phyloP scores from a whole-genome alignment of 495 filamentous ascomycete genomes.

The Lichenothelia convexa region DNA sequence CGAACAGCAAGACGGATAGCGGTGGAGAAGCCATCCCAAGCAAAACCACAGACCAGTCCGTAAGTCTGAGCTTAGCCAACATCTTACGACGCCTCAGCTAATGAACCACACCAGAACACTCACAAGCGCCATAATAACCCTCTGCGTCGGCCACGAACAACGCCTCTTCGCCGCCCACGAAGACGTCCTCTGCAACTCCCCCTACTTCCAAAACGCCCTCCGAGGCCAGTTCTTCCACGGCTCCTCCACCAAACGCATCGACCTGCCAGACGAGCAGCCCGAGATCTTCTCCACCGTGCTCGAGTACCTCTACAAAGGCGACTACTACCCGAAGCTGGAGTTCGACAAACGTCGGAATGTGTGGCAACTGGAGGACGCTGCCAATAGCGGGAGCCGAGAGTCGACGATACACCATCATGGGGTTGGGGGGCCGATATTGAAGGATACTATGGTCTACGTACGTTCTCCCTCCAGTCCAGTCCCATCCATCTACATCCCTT shows the following conservation, averaged over 20 bases:
- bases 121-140: slow-evolving; percentile 58
- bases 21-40: background rate
- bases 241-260: slow-evolving; percentile 45
- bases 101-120: slow-evolving; percentile 25
- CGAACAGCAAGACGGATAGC: background rate
- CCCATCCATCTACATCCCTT: background rate
- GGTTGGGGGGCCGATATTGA: slow-evolving; percentile 45
- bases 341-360: slow-evolving; percentile 22
- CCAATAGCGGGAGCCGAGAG: slow-evolving; percentile 6
- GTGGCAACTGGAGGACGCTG: slow-evolving; percentile 21
- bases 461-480: background rate
- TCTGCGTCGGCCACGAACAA: slow-evolving; percentile 57
- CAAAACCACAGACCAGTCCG: slow-evolving; percentile 10
- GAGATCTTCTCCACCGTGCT: slow-evolving; percentile 82
- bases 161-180: slow-evolving; percentile 84
- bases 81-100: background rate
- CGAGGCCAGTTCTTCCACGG: slow-evolving; percentile 47
- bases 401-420: slow-evolving; percentile 20
- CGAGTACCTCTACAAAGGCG: slow-evolving; percentile 86
- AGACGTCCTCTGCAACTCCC: slow-evolving; percentile 57
- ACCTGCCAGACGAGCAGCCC: slow-evolving; percentile 69
- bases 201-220: slow-evolving; percentile 50
- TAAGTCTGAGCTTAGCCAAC: slow-evolving; percentile 4
- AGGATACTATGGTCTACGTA: slow-evolving; percentile 71
- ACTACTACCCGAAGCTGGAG: slow-evolving; percentile 49